Conservation (phyloP, 225 moss, liverwort and hornwort genomes). For the Bryoerythrophyllum caledonicum region DNA sequence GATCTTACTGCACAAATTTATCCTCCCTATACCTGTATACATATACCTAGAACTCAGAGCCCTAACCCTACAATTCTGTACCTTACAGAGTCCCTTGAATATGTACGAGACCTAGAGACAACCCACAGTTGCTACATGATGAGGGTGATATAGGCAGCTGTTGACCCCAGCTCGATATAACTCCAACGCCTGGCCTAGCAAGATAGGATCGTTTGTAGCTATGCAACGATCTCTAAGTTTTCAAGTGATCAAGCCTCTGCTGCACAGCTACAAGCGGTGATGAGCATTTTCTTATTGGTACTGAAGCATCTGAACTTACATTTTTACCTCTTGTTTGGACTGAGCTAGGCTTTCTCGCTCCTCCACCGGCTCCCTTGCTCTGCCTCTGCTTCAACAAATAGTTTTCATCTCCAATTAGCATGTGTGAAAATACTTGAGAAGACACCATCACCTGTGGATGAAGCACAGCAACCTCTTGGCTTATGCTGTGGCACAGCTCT, state of each 20-base stretch:
- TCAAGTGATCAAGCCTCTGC: constrained; percentile 32
- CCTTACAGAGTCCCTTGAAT: constrained; percentile 10
- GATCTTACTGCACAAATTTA: constrained; percentile 38
- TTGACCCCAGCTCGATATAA: constrained; percentile 90
- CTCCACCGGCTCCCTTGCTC: not conserved
- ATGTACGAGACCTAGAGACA: constrained; percentile 1
- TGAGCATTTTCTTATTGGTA: not conserved
- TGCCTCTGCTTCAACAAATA: constrained; percentile 19
- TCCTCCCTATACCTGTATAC: constrained; percentile 2
- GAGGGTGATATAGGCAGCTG: constrained; percentile 52
- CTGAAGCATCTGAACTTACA: not conserved
- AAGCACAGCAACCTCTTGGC: constrained; percentile 23
- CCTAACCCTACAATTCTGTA: not conserved
- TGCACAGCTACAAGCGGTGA: constrained; percentile 3
- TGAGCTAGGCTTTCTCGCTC: constrained; percentile 4
- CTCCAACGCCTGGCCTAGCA: constrained; percentile 35
- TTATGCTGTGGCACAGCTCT: constrained; percentile 18
- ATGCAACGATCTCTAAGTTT: too few relatives aligned
- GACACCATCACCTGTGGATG: constrained; percentile 16
- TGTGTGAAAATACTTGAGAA: not conserved
- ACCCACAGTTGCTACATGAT: constrained; percentile 24
- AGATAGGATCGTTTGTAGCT: constrained; percentile 31
- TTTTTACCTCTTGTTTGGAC: constrained; percentile 23
- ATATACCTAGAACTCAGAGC: not conserved
- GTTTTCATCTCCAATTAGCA: not conserved